A percentile compares a stretch with the other conserved stretches of the same genome.
Conservation (phyloP, 495 filamentous ascomycete genomes). For the Elaphomyces granulatus region DNA sequence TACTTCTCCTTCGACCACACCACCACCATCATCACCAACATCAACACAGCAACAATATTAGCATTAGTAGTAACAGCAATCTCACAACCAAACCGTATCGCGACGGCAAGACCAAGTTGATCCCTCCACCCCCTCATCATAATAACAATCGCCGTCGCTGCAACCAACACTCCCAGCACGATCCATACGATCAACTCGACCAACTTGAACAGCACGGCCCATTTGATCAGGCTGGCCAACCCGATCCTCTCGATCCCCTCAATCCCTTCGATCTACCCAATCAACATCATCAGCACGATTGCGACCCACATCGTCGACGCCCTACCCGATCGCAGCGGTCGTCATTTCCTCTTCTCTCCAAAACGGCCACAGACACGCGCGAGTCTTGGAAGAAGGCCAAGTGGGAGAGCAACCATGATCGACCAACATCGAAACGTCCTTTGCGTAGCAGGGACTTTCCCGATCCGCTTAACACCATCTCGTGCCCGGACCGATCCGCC, state of each 20-base stretch:
- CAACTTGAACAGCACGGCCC: background rate
- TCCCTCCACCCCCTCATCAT: background rate
- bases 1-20: slow-evolving; percentile 11
- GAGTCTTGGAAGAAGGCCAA: slow-evolving; percentile 10
- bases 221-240: background rate
- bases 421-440: slow-evolving; percentile 7
- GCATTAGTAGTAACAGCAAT: too few species aligned
- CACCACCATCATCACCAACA: slow-evolving; percentile 8
- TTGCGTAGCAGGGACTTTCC: slow-evolving; percentile 19
- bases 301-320: background rate
- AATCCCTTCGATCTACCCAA: too few species aligned
- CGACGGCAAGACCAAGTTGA: background rate
- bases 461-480: slow-evolving; percentile 29
- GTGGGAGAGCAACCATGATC: slow-evolving; percentile 3
- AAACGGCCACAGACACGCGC: slow-evolving; percentile 1
- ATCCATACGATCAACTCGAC: background rate
- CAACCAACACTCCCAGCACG: background rate
- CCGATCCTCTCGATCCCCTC: background rate
- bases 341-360: slow-evolving; percentile 4
- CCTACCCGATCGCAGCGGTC: slow-evolving; percentile 2
- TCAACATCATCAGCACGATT: background rate
- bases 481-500: slow-evolving; percentile 7
- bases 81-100: background rate
- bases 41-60: background rate
- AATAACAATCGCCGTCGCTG: slow-evolving; percentile 3